Evolutionary conservation across 2,329 filamentous ascomycete genomes (phyloP).

Genomic region (Trichoderma arundinaceum): DNA sequence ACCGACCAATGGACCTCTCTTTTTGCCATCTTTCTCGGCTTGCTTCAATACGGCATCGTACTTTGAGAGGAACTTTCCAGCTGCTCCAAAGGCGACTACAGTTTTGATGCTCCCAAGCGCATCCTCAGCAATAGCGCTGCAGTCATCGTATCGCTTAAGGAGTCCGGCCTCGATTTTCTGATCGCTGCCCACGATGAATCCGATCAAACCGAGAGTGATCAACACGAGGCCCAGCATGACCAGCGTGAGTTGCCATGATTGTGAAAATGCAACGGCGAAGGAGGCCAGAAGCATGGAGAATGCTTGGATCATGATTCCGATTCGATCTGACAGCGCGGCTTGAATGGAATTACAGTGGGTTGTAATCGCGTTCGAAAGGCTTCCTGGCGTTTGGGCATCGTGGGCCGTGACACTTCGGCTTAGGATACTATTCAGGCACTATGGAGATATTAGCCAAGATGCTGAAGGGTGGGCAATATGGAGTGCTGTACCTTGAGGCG

Average conservation of each 20-base stretch:
- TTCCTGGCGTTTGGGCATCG: constrained; percentile 21
- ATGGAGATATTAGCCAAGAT: not conserved
- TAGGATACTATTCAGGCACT: constrained; percentile 22
- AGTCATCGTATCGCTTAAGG: constrained; percentile 22
- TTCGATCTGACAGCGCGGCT: constrained; percentile 20
- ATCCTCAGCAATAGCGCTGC: constrained; percentile 28
- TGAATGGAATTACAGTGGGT: constrained; percentile 27
- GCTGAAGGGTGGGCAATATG: too few relatives aligned
- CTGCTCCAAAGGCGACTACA: constrained; percentile 28
- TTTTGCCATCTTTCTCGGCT: constrained; percentile 22
- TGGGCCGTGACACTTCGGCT: constrained; percentile 17
- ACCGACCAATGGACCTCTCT: constrained; percentile 22
- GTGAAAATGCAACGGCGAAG: constrained; percentile 25
- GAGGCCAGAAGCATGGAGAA: constrained; percentile 26
- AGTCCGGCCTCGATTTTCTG: constrained; percentile 29
- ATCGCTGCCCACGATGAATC: constrained; percentile 25
- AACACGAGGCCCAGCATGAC: constrained; percentile 27
- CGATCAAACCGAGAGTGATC: constrained; percentile 21
- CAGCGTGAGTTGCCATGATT: constrained; percentile 29
- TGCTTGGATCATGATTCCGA: constrained; percentile 29
- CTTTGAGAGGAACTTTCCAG: constrained; percentile 19
- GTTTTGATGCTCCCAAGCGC: constrained; percentile 25
- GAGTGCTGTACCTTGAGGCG: constrained; percentile 14
- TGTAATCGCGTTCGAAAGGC: constrained; percentile 22
- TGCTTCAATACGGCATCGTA: constrained; percentile 14